Evolutionary conservation across 306 rosid species (phyloP).

Genomic region (Macrotyloma uniflorum): DNA sequence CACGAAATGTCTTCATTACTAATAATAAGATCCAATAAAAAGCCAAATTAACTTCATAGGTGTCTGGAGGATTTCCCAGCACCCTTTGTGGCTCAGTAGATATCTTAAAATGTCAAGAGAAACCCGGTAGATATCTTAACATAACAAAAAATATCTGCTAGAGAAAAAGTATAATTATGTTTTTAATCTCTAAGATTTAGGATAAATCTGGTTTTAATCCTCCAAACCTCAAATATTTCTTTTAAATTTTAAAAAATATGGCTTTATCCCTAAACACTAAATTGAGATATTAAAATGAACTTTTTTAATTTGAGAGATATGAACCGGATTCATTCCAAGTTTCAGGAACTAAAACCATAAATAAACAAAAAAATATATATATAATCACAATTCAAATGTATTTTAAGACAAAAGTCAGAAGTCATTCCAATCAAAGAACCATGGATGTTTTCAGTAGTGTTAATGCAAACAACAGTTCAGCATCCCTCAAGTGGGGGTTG

Average conservation of each 20-base stretch:
- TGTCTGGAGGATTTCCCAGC: conserved; percentile 10
- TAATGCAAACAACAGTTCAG: neutral
- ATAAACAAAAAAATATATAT: neutral
- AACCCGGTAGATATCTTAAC: neutral
- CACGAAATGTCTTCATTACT: conserved; percentile 15
- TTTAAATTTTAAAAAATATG: too few relatives aligned
- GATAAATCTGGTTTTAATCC: too few relatives aligned
- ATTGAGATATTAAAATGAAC: too few relatives aligned
- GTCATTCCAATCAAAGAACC: too few relatives aligned
- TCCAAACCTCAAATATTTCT: too few relatives aligned
- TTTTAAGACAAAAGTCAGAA: too few relatives aligned
- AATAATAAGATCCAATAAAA: conserved; percentile 7
- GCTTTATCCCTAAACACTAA: too few relatives aligned
- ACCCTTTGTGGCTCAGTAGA: conserved; percentile 1
- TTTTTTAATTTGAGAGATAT: too few relatives aligned
- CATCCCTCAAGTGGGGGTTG: conserved; percentile 5
- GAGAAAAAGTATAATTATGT: neutral
- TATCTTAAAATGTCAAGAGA: conserved; percentile 12
- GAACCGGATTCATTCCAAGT: too few relatives aligned
- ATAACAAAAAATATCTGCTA: neutral
- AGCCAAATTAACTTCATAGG: neutral
- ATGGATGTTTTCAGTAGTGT: neutral
- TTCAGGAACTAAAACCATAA: too few relatives aligned
- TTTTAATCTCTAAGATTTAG: too few relatives aligned
- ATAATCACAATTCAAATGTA: conserved; percentile 23